These are phyloP conservation scores for Theileria orientalis DNA, from an alignment of 169 alveolate species.

Conservation along the genomic window DNA sequence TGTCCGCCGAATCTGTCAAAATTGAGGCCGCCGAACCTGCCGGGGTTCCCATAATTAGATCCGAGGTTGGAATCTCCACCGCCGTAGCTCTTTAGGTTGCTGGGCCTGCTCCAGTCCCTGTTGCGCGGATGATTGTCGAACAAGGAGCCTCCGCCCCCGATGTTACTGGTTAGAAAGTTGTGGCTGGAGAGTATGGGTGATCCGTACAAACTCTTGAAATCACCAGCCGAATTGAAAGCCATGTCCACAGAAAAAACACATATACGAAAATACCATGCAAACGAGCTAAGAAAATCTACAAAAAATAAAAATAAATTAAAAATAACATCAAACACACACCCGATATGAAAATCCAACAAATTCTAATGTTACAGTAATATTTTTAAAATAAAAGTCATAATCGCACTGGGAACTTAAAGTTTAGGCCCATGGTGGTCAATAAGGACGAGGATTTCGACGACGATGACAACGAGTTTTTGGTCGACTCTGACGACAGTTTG, in stretches of 20 bases:
- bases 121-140: not conserved
- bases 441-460: not conserved
- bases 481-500: slow-evolving; percentile 6
- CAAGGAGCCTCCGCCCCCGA: not conserved
- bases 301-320: not conserved
- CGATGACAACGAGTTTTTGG: not conserved
- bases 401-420: too few species aligned
- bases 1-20: not conserved
- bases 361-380: not conserved
- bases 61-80: not conserved
- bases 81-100: not conserved
- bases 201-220: not conserved
- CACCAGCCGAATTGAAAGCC: not conserved
- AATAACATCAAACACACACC: not conserved
- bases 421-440: not conserved
- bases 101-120: not conserved
- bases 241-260: not conserved
- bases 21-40: not conserved
- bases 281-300: not conserved
- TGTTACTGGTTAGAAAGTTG: not conserved
- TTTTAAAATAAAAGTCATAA: too few species aligned
- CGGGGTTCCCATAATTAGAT: not conserved
- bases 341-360: not conserved
- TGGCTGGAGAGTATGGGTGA: slow-evolving; percentile 1
- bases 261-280: not conserved